These are phyloP conservation scores for Termitomyces heimii DNA, from an alignment of 768 basidiomycete genomes.

Conservation along the genomic window DNA sequence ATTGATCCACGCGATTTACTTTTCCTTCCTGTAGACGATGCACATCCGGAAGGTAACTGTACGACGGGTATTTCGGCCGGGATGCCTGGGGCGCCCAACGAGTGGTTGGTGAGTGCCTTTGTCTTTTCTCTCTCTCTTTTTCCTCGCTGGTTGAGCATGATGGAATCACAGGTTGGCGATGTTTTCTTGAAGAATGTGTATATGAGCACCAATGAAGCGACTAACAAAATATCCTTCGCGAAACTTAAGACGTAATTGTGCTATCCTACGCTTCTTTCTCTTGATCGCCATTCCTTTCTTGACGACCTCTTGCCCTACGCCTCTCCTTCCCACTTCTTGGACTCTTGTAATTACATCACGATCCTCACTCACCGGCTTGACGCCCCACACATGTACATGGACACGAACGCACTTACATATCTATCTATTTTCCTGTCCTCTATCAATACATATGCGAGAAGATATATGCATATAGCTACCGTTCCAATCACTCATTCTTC, in stretches of 20 bases:
- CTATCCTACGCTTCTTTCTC: background rate
- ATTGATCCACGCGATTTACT: conserved; percentile 56
- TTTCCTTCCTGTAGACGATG: conserved; percentile 42
- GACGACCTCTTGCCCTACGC: background rate
- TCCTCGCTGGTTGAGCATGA: background rate
- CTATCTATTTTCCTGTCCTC: background rate
- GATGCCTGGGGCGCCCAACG: conserved; percentile 37
- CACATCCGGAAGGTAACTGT: conserved; percentile 48
- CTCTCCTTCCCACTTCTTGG: background rate
- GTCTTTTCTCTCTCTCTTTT: background rate
- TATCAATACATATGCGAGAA: background rate
- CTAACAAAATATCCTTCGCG: conserved; percentile 27
- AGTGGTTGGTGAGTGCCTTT: conserved; percentile 33
- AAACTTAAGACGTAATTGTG: conserved; percentile 10
- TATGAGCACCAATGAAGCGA: conserved; percentile 30
- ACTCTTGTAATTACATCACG: background rate
- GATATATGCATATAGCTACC: background rate
- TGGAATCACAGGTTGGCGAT: conserved; percentile 25
- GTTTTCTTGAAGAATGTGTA: conserved; percentile 39
- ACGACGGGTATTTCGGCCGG: conserved; percentile 55
- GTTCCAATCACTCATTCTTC: background rate
- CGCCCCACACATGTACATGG: background rate
- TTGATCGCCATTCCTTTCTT: background rate
- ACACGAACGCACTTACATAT: background rate
- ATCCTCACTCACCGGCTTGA: background rate